phyloP scores from a whole-genome alignment of 495 filamentous ascomycete species.

The Trichocladium uniseriatum region DNA sequence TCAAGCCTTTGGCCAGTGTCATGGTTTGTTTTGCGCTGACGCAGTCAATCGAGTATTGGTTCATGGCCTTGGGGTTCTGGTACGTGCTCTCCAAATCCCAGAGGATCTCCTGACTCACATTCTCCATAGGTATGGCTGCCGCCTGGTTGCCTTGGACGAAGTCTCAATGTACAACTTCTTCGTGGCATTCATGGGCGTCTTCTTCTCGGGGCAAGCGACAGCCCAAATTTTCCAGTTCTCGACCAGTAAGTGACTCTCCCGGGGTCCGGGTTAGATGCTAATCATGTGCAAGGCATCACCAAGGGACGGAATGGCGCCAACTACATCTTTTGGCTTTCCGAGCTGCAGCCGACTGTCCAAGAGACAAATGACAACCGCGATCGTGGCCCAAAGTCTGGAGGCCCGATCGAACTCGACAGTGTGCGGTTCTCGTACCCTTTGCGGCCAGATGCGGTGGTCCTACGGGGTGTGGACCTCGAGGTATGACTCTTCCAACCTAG shows the following conservation, averaged over 20 bases:
- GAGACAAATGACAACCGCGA: slow-evolving; percentile 32
- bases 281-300: slow-evolving; percentile 27
- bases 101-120: neutral
- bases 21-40: slow-evolving; percentile 69
- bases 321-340: slow-evolving; percentile 36
- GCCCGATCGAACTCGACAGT: slow-evolving; percentile 36
- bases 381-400: slow-evolving; percentile 28
- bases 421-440: slow-evolving; percentile 53
- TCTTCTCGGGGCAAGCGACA: slow-evolving; percentile 46
- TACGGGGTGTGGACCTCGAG: slow-evolving; percentile 38
- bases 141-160: slow-evolving; percentile 43
- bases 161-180: slow-evolving; percentile 43
- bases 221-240: slow-evolving; percentile 46
- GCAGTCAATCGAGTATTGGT: slow-evolving; percentile 53
- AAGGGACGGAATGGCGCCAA: slow-evolving; percentile 38
- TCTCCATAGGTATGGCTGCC: slow-evolving; percentile 35
- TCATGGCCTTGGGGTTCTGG: slow-evolving; percentile 51
- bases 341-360: slow-evolving; percentile 25
- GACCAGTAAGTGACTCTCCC: slow-evolving; percentile 20
- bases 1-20: slow-evolving; percentile 57
- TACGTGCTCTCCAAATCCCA: slow-evolving; percentile 17
- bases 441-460: slow-evolving; percentile 43
- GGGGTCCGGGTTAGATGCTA: neutral
- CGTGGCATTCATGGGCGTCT: slow-evolving; percentile 48
- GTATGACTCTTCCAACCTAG: slow-evolving; percentile 25